Percentiles rank a stretch among this genome's conserved stretches.
Conservation (phyloP, 202 grass and related monocot genomes). For the Elaeis oleifera region DNA sequence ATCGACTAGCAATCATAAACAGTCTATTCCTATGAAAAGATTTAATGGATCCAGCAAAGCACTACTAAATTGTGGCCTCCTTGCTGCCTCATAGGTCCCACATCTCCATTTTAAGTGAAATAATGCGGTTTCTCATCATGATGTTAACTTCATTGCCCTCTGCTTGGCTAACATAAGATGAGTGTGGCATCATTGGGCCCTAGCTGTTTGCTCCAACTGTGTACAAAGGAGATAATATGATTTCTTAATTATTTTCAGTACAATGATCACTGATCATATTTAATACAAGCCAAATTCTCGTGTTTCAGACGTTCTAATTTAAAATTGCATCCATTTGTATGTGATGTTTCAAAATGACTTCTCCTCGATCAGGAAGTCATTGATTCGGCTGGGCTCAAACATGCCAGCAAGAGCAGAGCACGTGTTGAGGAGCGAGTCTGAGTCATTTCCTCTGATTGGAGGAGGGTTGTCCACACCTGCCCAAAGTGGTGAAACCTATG, state of each 20-base stretch:
- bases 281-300: no score
- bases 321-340: slow-evolving; percentile 10
- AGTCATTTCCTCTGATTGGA: slow-evolving; percentile 43
- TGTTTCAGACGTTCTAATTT: no score
- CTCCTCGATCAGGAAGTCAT: slow-evolving; percentile 59
- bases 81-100: slow-evolving; percentile 12
- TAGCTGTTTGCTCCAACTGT: slow-evolving; percentile 40
- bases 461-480: slow-evolving; percentile 46
- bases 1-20: no score
- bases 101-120: slow-evolving; percentile 6
- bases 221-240: slow-evolving; percentile 14
- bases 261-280: slow-evolving; percentile 18
- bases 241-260: slow-evolving; percentile 15
- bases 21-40: slow-evolving; percentile 1
- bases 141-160: slow-evolving; percentile 24
- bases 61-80: not conserved
- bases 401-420: slow-evolving; percentile 88
- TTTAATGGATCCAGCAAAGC: not conserved
- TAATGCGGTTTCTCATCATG: slow-evolving; percentile 32
- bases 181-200: slow-evolving; percentile 33
- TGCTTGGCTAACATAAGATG: slow-evolving; percentile 37
- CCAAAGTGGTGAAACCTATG: slow-evolving; percentile 42
- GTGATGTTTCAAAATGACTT: not conserved
- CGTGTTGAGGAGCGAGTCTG: slow-evolving; percentile 43
- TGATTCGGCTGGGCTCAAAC: slow-evolving; percentile 60